Evolutionary conservation across 129 eudicot species (phyloP), one percentile per base, ranked within the genome.

Genomic region (Glebionis coronaria): DNA sequence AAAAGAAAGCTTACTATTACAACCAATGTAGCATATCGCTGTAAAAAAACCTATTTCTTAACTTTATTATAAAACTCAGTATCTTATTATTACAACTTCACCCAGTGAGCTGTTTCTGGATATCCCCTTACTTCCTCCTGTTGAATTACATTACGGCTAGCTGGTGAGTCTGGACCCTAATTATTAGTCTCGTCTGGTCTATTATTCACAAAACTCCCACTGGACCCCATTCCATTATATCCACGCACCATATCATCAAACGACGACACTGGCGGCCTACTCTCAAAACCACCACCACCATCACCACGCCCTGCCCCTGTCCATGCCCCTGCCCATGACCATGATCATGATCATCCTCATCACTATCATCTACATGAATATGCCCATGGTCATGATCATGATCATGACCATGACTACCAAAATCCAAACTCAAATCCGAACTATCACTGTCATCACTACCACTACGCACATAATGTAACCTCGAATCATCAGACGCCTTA

Each of bases 121-220:
- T 65, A 75, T 2, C 72, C 79, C 74, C 81, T 75, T 66, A 73
- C 80, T 74, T 76, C 85, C 52, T 80, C 82, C 40, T 70, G 81
- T 31, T 93, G 94, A 56, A 89, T 71, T 59, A 89, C 95, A 3
- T 95, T 84, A 21, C 67, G 86, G 49, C 74, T 76, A 44, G 74
- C 82, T 3, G 99, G 90, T 5, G 86, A 44, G 88, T 65, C 27
- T 76, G 84, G 47, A 61, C 66, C 25, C 66, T 50, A 61, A 31
- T 15, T 35, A 35, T 35, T 9, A 31, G 66, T 35, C 27, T 61
- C 47, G 12, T 15, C 66, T 4, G 45, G 21, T 60, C 65, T 38
- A 38, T 61, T 23, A 42, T 63, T 47, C 12, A 57, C 21, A 65
- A 40, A 71, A 56, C 76, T 76, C n/a, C 65, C 82, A 52, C 65